Evolutionary conservation across 768 basidiomycete genomes (phyloP), one percentile per base, ranked within the genome.

Genomic region (Xerocomellus intermedius): DNA sequence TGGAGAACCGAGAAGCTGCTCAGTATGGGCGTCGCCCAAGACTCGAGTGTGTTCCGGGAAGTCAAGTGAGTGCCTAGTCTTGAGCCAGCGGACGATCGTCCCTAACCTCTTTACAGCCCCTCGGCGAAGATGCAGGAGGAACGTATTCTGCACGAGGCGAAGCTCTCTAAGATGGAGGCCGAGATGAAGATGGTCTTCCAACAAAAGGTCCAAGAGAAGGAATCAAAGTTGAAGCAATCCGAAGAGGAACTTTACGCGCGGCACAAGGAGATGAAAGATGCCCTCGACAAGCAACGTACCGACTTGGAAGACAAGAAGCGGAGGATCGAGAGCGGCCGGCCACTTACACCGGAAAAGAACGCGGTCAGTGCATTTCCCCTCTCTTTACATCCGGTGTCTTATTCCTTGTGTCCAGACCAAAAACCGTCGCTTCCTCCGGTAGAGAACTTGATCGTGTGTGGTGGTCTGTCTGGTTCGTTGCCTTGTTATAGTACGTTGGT

Each of bases 131-230:
- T 93, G 77, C 94, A 95, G 60, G 97, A 99, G 70, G 97, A 99
- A 70, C 91, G 97, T 53, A 80, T 92, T 49, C 74, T 98, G 68
- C 96, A 99, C 75, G 96, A 99, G 76, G 90, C 91, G 63, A 98
- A 98, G 74, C 84, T 99, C 51, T 84, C 92, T 52, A 99, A 99
- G 86, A 98, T 98, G 89, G 97, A 99, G 77, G 91, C 94, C 52
- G 97, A 98, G 81, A 99, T 99, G 97, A 98, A 98, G 85, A 94
- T 96, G 92, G 97, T 99, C 65, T 99, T 99, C 94, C 94, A 95
- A 71, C 97, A 98, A 76, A 99, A 99, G 74, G 97, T 99, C 52
- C 93, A 94, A 72, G 97, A 99, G 73, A 98, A 99, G 80, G 97
- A 99, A 72, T 84, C 93, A 61, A 98, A 98, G 76, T 82, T 99